Conservation (phyloP, 2,329 filamentous ascomycete species). For the Phialemonium atrogriseum region DNA sequence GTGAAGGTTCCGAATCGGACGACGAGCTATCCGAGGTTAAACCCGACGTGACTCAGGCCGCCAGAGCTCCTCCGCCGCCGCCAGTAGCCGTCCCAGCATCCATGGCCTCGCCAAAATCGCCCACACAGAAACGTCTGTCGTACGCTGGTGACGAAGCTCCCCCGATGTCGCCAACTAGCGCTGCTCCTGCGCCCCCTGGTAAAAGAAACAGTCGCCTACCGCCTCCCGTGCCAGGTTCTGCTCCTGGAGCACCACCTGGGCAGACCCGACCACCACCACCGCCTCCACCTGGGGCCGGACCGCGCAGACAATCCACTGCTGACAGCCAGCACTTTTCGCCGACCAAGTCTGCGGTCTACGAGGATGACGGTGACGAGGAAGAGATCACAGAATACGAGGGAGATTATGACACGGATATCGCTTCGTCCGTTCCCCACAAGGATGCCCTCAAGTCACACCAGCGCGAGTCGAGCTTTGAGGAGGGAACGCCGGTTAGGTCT, state of each 20-base stretch:
- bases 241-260: conserved; percentile 34
- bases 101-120: conserved; percentile 35
- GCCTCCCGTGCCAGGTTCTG: conserved; percentile 51
- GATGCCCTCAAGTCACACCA: conserved; percentile 81
- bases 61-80: conserved; percentile 34
- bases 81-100: conserved; percentile 36
- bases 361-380: conserved; percentile 59
- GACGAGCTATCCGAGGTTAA: conserved; percentile 64
- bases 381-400: conserved; percentile 93
- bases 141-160: conserved; percentile 26
- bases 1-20: conserved; percentile 76
- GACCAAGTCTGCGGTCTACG: conserved; percentile 29
- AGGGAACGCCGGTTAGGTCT: conserved; percentile 53
- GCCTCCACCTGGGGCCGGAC: conserved; percentile 48
- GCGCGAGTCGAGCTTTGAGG: conserved; percentile 68
- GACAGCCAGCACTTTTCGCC: conserved; percentile 40
- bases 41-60: conserved; percentile 24
- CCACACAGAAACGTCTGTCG: conserved; percentile 22
- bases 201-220: conserved; percentile 50
- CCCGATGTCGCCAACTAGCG: conserved; percentile 25
- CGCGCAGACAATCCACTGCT: conserved; percentile 51
- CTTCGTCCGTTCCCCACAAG: conserved; percentile 86
- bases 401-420: conserved; percentile 96
- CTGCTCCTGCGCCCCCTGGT: conserved; percentile 23
- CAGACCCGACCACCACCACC: conserved; percentile 59